Evolutionary conservation across 129 eudicot species (phyloP).

Genomic region (Smallanthus sonchifolius): DNA sequence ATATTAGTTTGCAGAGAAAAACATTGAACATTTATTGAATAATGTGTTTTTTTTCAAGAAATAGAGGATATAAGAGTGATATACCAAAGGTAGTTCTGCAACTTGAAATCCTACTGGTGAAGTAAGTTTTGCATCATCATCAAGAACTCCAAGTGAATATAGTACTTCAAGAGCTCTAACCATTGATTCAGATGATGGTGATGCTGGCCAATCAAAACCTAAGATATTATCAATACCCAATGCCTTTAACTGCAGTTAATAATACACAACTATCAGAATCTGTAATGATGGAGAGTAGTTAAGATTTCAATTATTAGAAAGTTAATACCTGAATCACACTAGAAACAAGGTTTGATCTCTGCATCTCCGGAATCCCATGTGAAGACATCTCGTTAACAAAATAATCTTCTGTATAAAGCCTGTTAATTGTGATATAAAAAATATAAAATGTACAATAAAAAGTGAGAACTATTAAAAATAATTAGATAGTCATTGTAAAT

Average conservation of each 20-base stretch:
- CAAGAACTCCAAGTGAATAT: constrained; percentile 92
- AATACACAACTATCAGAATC: constrained; percentile 12
- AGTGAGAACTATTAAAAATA: neutral
- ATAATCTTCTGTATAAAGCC: constrained; percentile 93
- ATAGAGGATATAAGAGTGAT: neutral
- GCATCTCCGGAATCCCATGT: constrained; percentile 96
- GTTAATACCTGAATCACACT: constrained; percentile 78
- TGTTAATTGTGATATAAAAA: constrained; percentile 20
- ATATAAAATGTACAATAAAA: neutral
- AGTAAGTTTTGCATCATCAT: constrained; percentile 95
- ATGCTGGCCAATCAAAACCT: constrained; percentile 98
- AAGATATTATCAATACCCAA: constrained; percentile 91
- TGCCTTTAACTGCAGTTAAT: constrained; percentile 66
- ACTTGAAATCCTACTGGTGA: constrained; percentile 93
- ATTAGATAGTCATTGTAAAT: neutral
- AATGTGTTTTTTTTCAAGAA: neutral
- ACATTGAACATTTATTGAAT: neutral
- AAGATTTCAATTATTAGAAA: neutral
- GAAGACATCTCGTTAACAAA: constrained; percentile 68
- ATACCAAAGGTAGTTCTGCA: constrained; percentile 94
- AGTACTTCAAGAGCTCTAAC: constrained; percentile 93
- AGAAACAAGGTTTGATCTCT: constrained; percentile 86
- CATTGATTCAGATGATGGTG: constrained; percentile 93
- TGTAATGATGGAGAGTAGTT: neutral
- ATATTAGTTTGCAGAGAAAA: neutral